These are phyloP conservation scores for Nakazawaea wyomingensis DNA, from an alignment of 805 yeast species.

Conservation along the genomic window DNA sequence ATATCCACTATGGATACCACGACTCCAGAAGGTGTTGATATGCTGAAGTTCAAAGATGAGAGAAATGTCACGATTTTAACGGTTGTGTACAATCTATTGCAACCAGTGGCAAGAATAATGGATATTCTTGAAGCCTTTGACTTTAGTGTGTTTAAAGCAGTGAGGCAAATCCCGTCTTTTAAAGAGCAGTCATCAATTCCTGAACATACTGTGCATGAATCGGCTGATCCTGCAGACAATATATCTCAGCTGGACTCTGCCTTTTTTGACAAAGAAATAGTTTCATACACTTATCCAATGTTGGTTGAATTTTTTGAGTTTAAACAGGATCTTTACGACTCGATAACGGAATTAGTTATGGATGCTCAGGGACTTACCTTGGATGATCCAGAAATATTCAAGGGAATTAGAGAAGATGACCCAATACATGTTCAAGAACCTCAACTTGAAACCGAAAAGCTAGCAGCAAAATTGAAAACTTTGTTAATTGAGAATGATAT, in stretches of 20 bases:
- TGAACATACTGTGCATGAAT: not conserved
- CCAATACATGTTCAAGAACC: conserved; percentile 36
- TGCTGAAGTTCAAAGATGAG: conserved; percentile 22
- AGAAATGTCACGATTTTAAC: conserved; percentile 51
- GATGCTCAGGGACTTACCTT: conserved; percentile 66
- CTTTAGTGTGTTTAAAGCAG: conserved; percentile 40
- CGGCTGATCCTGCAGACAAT: not conserved
- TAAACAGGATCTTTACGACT: conserved; percentile 68
- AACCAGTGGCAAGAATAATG: conserved; percentile 41
- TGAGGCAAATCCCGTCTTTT: conserved; percentile 5
- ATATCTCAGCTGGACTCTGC: not conserved
- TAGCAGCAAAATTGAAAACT: conserved; percentile 41
- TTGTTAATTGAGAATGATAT: conserved; percentile 44
- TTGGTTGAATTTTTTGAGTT: conserved; percentile 67
- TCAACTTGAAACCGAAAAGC: conserved; percentile 40
- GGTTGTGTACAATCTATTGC: conserved; percentile 47
- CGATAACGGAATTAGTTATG: conserved; percentile 53
- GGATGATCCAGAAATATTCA: conserved; percentile 71
- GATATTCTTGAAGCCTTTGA: conserved; percentile 58
- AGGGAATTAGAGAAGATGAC: conserved; percentile 56
- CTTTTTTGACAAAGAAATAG: conserved; percentile 17
- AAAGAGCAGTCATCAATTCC: not conserved
- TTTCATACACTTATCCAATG: conserved; percentile 36
- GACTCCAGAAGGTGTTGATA: conserved; percentile 20
- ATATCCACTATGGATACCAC: conserved; percentile 36